phyloP scores from a whole-genome alignment of 805 yeast species.

The Yarrowia osloensis region DNA sequence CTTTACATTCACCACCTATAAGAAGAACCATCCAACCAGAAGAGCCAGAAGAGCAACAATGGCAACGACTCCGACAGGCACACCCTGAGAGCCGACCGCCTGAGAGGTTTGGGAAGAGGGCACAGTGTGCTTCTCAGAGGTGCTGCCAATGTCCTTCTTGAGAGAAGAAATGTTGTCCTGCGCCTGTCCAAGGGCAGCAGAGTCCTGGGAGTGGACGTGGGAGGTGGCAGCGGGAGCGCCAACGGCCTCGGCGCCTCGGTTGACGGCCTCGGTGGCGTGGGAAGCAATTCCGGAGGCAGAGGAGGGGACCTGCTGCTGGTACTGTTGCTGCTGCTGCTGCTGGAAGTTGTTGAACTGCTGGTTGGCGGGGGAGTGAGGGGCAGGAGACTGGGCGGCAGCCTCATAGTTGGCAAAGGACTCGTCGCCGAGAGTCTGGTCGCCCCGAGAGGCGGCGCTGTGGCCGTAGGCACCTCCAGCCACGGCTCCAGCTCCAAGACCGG shows the following conservation, averaged over 20 bases:
- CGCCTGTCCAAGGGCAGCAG: constrained; percentile 22
- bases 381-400: constrained; percentile 39
- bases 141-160: constrained; percentile 32
- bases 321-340: constrained; percentile 33
- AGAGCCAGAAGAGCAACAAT: constrained; percentile 57
- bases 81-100: constrained; percentile 42
- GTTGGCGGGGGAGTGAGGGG: constrained; percentile 34
- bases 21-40: constrained; percentile 70
- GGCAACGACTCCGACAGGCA: constrained; percentile 58
- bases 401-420: constrained; percentile 32
- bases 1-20: constrained; percentile 44
- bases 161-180: constrained; percentile 32
- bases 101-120: constrained; percentile 49
- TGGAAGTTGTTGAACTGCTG: constrained; percentile 32
- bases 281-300: not conserved
- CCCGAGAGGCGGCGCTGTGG: constrained; percentile 21
- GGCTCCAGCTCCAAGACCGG: constrained; percentile 37
- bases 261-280: constrained; percentile 10
- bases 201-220: constrained; percentile 27
- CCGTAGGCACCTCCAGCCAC: constrained; percentile 40
- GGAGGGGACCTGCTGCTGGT: not conserved
- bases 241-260: not conserved
- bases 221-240: constrained; percentile 7
- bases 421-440: constrained; percentile 32
- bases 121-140: constrained; percentile 43